Percentiles rank a stretch among this genome's conserved stretches.
Conservation (phyloP, 805 yeast species). For the Pichia eremophila region DNA sequence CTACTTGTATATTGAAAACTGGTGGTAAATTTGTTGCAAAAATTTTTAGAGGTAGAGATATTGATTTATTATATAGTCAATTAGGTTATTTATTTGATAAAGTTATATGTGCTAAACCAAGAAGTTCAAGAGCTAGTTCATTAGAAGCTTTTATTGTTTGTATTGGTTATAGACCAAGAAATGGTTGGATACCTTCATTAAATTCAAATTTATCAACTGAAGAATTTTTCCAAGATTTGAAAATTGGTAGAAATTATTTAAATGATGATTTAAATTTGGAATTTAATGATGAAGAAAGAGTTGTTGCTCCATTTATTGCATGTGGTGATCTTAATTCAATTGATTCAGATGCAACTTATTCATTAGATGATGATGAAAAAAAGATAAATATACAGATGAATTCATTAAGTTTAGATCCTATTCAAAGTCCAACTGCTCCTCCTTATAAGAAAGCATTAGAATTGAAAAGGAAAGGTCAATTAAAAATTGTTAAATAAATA, state of each 20-base stretch:
- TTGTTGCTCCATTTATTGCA: constrained; percentile 85
- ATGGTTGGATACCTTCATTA: constrained; percentile 11
- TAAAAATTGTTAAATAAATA: constrained; percentile 22
- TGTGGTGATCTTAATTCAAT: constrained; percentile 82
- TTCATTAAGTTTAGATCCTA: constrained; percentile 66
- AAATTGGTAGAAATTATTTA: constrained; percentile 45
- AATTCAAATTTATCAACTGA: constrained; percentile 53
- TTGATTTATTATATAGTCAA: constrained; percentile 89
- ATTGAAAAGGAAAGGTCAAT: constrained; percentile 66
- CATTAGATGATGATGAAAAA: constrained; percentile 35
- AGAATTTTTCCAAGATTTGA: constrained; percentile 63
- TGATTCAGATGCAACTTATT: constrained; percentile 93
- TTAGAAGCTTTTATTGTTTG: constrained; percentile 92
- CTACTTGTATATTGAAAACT: constrained; percentile 78
- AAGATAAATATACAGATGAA: too few relatives aligned
- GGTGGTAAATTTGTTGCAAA: constrained; percentile 96
- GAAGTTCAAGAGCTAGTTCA: constrained; percentile 91
- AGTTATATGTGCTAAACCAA: constrained; percentile 92
- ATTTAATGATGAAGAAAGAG: constrained; percentile 53
- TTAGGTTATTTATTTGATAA: constrained; percentile 74
- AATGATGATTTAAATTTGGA: constrained; percentile 33
- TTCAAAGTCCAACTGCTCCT: constrained; percentile 93
- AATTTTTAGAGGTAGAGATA: constrained; percentile 92
- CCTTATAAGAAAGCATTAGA: constrained; percentile 91
- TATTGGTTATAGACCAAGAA: constrained; percentile 46